Evolutionary conservation across 805 yeast species (phyloP), one percentile per base, ranked within the genome.

Genomic region (Wickerhamiella sorbophila): DNA sequence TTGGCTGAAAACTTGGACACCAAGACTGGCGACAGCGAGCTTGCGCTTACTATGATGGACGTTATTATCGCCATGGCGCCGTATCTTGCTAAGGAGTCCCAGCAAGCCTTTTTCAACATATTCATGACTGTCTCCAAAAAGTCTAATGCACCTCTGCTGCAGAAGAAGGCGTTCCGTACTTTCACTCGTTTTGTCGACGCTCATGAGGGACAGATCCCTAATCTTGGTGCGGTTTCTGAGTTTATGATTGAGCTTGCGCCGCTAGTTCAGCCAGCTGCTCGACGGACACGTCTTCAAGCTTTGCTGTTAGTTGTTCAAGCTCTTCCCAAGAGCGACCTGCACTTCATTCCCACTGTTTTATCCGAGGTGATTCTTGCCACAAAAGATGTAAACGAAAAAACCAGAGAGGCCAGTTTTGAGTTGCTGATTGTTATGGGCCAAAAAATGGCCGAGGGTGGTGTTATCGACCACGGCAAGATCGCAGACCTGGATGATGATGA

Each of bases 311-410:
- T 88, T 5, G 61, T 84, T 26, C 71, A 73, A 18, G 53, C 75
- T 17, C 58, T 87, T 33, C 94, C 96, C 15, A 47, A 64, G 2
- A 60, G 70, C 8, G 78, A 80, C 48, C 64, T 85, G 52, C 72
- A 73, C 50, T 85, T 87, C 59, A 77, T 91, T 50, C 94, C 95
- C 18, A 69, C 80, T 9, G 64, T 82, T 32, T 67, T 86, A 31
- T 84, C 95, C 42, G 97, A 91, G 64, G 77, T 86, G 19, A 88
- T 91, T 42, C 66, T 91, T 52, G 76, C 85, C 22, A 87, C 96
- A 5, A 91, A 88, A 61, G 95, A 86, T 56, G 79, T 76, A 42
- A 93, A 88, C 58, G 98, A 91, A 61, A 83, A 84, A 63, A 75
- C 95, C 1, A 74, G 99, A 57, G 82, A 77, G 48, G 65, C 77